phyloP scores from a whole-genome alignment of 2,329 filamentous ascomycete genomes.

The Colletotrichum endophyticum region DNA sequence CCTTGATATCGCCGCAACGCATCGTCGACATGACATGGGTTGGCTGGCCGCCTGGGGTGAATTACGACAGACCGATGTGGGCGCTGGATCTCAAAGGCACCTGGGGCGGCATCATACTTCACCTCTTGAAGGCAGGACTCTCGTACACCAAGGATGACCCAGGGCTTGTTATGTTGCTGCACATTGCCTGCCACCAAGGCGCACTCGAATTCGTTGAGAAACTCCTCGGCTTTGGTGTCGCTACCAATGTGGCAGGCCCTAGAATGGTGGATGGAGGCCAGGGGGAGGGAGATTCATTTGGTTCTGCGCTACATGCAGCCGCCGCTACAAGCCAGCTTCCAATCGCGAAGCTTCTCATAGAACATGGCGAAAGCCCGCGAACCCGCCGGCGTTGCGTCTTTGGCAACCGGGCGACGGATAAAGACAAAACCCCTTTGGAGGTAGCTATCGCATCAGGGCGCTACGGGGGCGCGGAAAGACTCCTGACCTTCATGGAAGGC shows the following conservation, averaged over 20 bases:
- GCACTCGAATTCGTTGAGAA: neutral
- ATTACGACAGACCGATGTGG: neutral
- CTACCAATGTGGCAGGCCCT: neutral
- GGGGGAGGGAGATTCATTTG: neutral
- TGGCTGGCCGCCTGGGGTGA: neutral
- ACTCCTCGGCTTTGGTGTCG: neutral
- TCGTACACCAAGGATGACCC: neutral
- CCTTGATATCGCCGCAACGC: neutral
- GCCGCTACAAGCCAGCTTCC: neutral
- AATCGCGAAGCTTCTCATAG: neutral
- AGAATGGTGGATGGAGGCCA: neutral
- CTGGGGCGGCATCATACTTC: neutral
- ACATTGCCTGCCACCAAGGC: neutral
- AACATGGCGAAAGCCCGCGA: neutral
- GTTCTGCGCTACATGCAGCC: neutral
- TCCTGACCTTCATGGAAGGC: neutral
- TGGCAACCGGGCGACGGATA: neutral
- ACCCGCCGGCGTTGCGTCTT: neutral
- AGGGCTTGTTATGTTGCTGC: neutral
- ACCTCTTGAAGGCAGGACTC: neutral
- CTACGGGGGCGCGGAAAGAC: neutral
- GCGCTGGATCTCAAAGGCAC: neutral
- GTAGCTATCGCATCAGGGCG: neutral
- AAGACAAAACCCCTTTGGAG: neutral
- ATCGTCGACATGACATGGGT: neutral